Evolutionary conservation across 139 green algal species (phyloP).

Genomic region (Volvox africanus): DNA sequence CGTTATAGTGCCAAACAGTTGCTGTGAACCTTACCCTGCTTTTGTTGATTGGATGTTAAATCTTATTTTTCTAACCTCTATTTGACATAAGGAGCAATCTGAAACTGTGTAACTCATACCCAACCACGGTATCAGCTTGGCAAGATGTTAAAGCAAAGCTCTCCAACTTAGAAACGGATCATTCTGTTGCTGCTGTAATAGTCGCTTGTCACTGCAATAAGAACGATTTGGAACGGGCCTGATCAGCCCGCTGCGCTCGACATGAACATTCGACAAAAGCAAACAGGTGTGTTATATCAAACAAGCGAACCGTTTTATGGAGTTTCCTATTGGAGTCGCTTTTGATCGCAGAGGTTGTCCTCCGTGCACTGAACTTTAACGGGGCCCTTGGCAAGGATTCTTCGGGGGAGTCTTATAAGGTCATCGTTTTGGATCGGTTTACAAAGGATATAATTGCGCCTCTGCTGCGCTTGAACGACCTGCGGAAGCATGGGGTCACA

Average conservation of each 20-base stretch:
- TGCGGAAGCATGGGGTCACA: slow-evolving; percentile 95
- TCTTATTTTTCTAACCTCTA: no score
- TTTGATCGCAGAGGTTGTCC: slow-evolving; percentile 59
- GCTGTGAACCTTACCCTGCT: no score
- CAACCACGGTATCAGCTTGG: no score
- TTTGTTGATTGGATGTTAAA: no score
- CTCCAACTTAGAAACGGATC: neutral
- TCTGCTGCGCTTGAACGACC: slow-evolving; percentile 90
- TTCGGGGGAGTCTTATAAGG: slow-evolving; percentile 87
- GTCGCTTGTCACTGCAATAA: no score
- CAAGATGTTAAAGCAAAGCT: neutral
- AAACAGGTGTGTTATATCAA: slow-evolving; percentile 68
- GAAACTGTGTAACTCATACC: no score
- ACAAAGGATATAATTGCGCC: slow-evolving; percentile 94
- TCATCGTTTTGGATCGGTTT: slow-evolving; percentile 94
- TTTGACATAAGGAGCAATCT: no score
- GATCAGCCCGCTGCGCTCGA: neutral
- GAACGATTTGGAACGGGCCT: no score
- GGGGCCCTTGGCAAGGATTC: slow-evolving; percentile 46
- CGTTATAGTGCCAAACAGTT: no score
- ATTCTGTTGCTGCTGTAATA: no score
- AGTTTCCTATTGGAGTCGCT: neutral
- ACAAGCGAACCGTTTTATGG: neutral
- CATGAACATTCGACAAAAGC: slow-evolving; percentile 79
- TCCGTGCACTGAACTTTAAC: slow-evolving; percentile 66